Evolutionary conservation across 495 filamentous ascomycete species (phyloP).

Genomic region (Penicillium alfredii): DNA sequence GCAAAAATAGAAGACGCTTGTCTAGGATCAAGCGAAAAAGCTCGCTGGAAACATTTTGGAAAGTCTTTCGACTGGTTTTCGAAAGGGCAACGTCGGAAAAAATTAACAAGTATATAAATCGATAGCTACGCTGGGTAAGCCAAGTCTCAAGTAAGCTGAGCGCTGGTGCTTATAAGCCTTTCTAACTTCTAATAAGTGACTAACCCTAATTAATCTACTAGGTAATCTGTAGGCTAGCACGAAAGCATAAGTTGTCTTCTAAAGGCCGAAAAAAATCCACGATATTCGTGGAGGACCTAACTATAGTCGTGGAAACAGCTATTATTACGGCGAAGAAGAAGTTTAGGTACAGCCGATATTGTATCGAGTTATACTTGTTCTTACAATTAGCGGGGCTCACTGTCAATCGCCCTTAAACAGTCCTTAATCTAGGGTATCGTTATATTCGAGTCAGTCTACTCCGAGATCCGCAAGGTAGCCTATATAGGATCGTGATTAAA

Average conservation of each 20-base stretch:
- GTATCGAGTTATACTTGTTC: slow-evolving; percentile 22
- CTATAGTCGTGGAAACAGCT: slow-evolving; percentile 20
- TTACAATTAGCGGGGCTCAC: slow-evolving; percentile 23
- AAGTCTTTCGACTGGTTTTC: slow-evolving; percentile 26
- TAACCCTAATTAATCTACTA: slow-evolving; percentile 11
- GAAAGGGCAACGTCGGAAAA: slow-evolving; percentile 20
- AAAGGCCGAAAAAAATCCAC: slow-evolving; percentile 21
- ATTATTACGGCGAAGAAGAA: slow-evolving; percentile 24
- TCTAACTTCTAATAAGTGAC: too few relatives aligned
- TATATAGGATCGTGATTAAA: slow-evolving; percentile 26
- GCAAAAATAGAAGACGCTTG: slow-evolving; percentile 23
- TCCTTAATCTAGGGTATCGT: slow-evolving; percentile 24
- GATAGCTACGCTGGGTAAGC: slow-evolving; percentile 20
- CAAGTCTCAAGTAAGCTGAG: too few relatives aligned
- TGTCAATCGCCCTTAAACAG: slow-evolving; percentile 19
- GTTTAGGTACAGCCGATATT: slow-evolving; percentile 21
- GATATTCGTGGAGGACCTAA: slow-evolving; percentile 23
- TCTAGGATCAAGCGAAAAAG: too few relatives aligned
- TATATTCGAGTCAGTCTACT: slow-evolving; percentile 27
- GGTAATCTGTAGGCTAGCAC: slow-evolving; percentile 15
- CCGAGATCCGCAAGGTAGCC: slow-evolving; percentile 23
- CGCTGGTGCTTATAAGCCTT: too few relatives aligned
- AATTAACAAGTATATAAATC: slow-evolving; percentile 20
- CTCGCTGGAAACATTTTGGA: slow-evolving; percentile 25
- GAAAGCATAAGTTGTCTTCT: slow-evolving; percentile 18